These are phyloP conservation scores for Heritiera fomes DNA, from an alignment of 345 rosid genomes.

Conservation along the genomic window DNA sequence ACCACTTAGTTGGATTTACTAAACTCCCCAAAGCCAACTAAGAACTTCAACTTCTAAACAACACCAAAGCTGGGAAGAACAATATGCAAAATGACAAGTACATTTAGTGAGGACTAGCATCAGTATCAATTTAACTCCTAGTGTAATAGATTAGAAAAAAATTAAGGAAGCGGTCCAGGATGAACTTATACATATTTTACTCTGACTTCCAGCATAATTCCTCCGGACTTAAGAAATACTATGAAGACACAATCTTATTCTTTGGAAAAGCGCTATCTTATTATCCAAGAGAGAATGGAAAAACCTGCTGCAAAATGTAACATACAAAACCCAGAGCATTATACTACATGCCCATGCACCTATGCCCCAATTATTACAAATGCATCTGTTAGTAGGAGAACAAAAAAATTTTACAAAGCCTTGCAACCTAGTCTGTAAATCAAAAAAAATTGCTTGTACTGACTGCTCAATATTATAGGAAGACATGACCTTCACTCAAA, in stretches of 20 bases:
- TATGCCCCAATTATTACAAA: background rate
- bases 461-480: no score
- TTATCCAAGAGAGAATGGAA: background rate
- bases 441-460: no score
- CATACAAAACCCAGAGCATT: background rate
- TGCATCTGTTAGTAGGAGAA: background rate
- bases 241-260: background rate
- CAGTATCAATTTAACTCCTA: background rate
- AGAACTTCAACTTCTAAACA: constrained; percentile 15
- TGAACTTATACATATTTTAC: background rate
- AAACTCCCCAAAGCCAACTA: constrained; percentile 7
- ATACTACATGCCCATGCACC: background rate
- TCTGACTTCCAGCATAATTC: background rate
- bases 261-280: background rate
- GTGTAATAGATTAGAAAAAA: background rate
- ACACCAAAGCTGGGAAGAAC: background rate
- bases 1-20: background rate
- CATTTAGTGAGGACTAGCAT: background rate
- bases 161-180: background rate
- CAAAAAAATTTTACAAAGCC: no score
- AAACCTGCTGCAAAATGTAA: background rate
- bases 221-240: background rate
- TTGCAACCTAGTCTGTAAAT: no score
- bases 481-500: background rate
- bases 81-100: background rate